Base-by-base conservation (phyloP, 805 yeast species). In the Clavispora fructus region DNA sequence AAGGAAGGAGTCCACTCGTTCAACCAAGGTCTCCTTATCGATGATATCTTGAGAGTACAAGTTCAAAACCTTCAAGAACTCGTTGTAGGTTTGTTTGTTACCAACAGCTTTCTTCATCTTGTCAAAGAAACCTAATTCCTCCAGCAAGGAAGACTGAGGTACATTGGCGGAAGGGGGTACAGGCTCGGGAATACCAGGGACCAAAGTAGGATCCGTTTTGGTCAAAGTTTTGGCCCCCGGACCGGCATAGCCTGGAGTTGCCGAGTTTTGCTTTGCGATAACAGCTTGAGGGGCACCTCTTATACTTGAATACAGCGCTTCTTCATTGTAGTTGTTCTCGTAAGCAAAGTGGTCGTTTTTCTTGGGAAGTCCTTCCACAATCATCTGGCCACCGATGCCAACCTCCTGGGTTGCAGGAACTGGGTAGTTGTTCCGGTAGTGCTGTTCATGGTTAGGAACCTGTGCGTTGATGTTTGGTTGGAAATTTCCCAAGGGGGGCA, bases 121-220 rank as follows among this genome's bases (percentile, higher is more conserved):
- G 63, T 94, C 98, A 60, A 94, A 94, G 62, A 94, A 94, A 7
- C 83, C 76, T 33, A 94, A 80, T 65, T 94, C 99, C 58, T 90
- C 96, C 50, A 82, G 77, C 45, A 90, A 68, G 29, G 83, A 80
- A 0, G 90, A 77, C 17, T 76, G 65, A 57, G 81, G 67, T 46
- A 80, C 61, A 19, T 62, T 33, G 14, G 65, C 67, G 7, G 64
- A 55, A 11, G 73, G 70, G 28, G 76, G 83, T 14, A 85, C 78
- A 2, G 96, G 96, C 60, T 89, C 95, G 0, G 96, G 95, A 23
- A 86, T 76, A 13, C 89, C 87, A 1, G 97, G 92, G 4, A 89
- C 83, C 45, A 90, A 71, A 10, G 91, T 81, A 2, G 95, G 91
- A 50, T 68, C 66, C 7, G 65, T 57, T 10, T 58, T 56, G 9